A percentile compares a stretch with the other conserved stretches of the same genome.
Conservation (phyloP, 495 filamentous ascomycete genomes). For the Lasiosphaeriaceae sp. region DNA sequence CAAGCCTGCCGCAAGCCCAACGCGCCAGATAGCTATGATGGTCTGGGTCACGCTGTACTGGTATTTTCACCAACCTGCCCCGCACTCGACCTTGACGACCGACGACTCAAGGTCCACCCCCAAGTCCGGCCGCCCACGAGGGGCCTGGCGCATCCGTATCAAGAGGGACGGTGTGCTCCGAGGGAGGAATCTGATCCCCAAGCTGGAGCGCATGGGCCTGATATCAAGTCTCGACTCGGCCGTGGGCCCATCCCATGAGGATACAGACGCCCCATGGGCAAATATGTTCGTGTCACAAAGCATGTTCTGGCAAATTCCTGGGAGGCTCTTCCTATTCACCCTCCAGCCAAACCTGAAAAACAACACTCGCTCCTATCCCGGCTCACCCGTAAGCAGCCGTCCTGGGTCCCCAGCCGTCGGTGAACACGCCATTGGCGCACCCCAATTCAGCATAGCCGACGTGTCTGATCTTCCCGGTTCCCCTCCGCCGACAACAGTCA, state of each 20-base stretch:
- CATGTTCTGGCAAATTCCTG: constrained; percentile 89
- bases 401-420: constrained; percentile 59
- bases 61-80: constrained; percentile 86
- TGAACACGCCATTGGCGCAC: neutral
- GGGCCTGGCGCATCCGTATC: constrained; percentile 85
- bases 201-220: constrained; percentile 89
- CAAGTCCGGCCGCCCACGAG: constrained; percentile 64
- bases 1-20: constrained; percentile 72
- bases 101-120: constrained; percentile 63
- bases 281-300: constrained; percentile 77
- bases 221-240: constrained; percentile 71
- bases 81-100: constrained; percentile 52
- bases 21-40: constrained; percentile 90
- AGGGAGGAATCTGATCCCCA: constrained; percentile 75
- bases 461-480: constrained; percentile 27
- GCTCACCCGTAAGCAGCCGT: constrained; percentile 47
- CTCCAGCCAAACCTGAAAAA: constrained; percentile 57
- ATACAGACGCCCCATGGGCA: constrained; percentile 63
- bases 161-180: constrained; percentile 82
- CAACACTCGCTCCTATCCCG: constrained; percentile 51
- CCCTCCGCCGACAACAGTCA: constrained; percentile 27
- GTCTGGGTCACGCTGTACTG: constrained; percentile 91
- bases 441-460: constrained; percentile 18
- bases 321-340: constrained; percentile 82
- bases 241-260: constrained; percentile 63